Percentiles rank a stretch among this genome's conserved stretches.
Conservation (phyloP, 306 rosid genomes). For the Medicago ruthenica region DNA sequence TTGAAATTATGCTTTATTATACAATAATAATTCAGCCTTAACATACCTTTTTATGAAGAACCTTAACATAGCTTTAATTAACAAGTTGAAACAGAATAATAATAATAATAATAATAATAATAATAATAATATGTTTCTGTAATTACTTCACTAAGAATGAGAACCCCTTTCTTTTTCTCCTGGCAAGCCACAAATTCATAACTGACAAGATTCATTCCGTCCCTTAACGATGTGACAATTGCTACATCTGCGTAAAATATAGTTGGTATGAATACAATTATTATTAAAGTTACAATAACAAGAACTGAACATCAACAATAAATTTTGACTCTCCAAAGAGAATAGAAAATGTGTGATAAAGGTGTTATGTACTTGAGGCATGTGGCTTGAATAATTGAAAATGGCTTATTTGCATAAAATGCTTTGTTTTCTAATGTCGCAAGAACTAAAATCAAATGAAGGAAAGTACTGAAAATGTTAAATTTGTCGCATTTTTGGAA, state of each 20-base stretch:
- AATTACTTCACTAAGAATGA: constrained; percentile 90
- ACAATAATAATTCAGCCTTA: neutral
- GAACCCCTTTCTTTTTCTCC: constrained; percentile 94
- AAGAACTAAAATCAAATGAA: neutral
- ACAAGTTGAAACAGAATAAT: neutral
- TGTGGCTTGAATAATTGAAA: neutral
- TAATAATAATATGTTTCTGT: constrained; percentile 21
- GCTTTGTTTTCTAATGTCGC: neutral
- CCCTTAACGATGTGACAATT: constrained; percentile 92
- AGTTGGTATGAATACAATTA: constrained; percentile 23
- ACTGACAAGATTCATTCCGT: constrained; percentile 99
- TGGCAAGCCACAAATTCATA: constrained; percentile 96
- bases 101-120: neutral
- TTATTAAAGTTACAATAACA: constrained; percentile 4
- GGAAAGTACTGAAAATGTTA: neutral
- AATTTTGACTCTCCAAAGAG: constrained; percentile 1
- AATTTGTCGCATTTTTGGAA: too few relatives aligned
- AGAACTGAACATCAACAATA: constrained; percentile 18
- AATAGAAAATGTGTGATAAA: constrained; percentile 12
- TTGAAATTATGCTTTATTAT: neutral
- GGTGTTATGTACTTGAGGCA: neutral
- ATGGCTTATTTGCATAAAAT: neutral
- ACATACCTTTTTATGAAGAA: neutral
- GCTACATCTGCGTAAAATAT: constrained; percentile 78
- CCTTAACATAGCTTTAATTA: constrained; percentile 23